Evolutionary conservation across 148 eudicot species (phyloP), one percentile per base, ranked within the genome.

Genomic region (Pharnaceum exiguum): DNA sequence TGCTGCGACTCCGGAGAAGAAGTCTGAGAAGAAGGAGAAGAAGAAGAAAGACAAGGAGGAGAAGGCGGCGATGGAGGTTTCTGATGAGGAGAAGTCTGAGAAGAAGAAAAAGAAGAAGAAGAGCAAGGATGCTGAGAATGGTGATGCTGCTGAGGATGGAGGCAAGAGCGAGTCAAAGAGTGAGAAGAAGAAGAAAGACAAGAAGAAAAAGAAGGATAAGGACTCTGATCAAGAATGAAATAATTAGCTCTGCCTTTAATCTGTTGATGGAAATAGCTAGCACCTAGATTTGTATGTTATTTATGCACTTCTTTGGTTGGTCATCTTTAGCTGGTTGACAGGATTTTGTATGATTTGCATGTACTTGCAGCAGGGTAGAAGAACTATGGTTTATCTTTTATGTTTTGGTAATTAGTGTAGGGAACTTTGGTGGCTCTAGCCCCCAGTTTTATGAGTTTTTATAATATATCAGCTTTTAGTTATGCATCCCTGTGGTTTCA

Each of bases 141-240:
- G 80, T 5, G 71, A 68, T 51, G 48, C 32, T 3, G 39, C 43
- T 7, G 77, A 65, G 35, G 76, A 71, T 16, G 70, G 58, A 50
- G 62, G 16, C 60, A 54, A 55, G 50, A 82, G 86, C 32, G 77
- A 77, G 75, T 78, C 80, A 78, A 75, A 81, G 56, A 49, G 75
- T 27, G 59, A 77, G 53, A 70, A 83, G 73, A 81, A 81, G 75
- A 78, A 82, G 43, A 86, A n/a, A n/a, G n/a, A n/a, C n/a, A n/a
- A 86, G 70, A 81, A 84, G 79, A 84, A 82, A 60, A 86, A 86
- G 77, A 89, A 82, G 85, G 68, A 55, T 50, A 86, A 83, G 71
- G 77, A 75, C 17, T 67, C 70, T 1, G 75, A 77, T 28, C 33
- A 83, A 30, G 75, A 80, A 65, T 74, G 70, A 56, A 63, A 43